phyloP scores from a whole-genome alignment of 257 asterid species.

The Nicotiana otophora region DNA sequence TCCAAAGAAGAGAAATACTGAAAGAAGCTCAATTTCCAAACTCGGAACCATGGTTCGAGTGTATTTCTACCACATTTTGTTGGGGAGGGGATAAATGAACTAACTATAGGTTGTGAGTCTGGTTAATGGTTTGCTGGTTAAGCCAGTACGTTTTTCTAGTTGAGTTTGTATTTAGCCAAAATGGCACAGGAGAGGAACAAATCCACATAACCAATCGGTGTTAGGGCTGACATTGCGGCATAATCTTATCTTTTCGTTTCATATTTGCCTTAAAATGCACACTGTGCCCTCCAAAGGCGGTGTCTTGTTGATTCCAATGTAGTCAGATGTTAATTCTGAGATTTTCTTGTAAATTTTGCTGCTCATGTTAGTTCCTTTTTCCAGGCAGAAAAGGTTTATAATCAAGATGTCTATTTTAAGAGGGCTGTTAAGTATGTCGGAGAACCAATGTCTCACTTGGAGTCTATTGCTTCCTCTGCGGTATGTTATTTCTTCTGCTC shows the following conservation, averaged over 20 bases:
- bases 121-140: neutral
- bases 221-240: neutral
- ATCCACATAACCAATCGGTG: neutral
- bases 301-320: neutral
- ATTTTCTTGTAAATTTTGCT: neutral
- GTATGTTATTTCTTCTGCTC: constrained; percentile 24
- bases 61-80: neutral
- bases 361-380: neutral
- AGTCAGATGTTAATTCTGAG: neutral
- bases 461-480: constrained; percentile 95
- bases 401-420: constrained; percentile 89
- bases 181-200: neutral
- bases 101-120: neutral
- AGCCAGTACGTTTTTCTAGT: neutral
- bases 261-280: constrained; percentile 4
- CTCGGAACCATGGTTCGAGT: neutral
- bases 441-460: constrained; percentile 92
- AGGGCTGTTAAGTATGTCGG: constrained; percentile 84
- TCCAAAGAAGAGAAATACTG: neutral
- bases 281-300: neutral
- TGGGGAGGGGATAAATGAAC: neutral
- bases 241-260: neutral
- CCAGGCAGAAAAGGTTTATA: constrained; percentile 89
- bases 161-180: neutral
- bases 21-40: neutral